phyloP scores from a whole-genome alignment of 1,284 basidiomycete species.

The Fomes fomentarius region DNA sequence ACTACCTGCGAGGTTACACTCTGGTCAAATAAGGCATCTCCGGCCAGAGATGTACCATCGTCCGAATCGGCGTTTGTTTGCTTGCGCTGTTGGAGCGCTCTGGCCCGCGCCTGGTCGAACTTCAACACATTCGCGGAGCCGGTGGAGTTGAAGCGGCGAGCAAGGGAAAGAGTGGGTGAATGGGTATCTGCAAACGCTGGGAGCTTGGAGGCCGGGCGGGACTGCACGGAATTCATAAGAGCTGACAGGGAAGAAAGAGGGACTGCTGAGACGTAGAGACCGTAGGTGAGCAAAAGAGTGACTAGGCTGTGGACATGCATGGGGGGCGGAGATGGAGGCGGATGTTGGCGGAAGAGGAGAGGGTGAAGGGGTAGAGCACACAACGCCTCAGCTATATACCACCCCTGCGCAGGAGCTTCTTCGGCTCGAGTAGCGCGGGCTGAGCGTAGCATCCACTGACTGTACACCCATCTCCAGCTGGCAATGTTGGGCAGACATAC shows the following conservation, averaged over 20 bases:
- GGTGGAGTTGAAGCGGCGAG: constrained; percentile 23
- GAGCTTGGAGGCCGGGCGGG: background rate
- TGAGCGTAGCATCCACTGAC: too few species aligned
- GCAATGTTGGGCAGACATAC: too few species aligned
- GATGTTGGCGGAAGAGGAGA: background rate
- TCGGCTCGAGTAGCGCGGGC: too few species aligned
- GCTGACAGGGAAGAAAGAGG: background rate
- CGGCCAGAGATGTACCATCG: background rate
- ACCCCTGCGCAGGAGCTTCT: background rate
- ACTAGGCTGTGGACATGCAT: constrained; percentile 15
- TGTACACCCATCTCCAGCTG: too few species aligned
- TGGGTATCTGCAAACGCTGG: background rate
- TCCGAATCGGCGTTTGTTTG: background rate
- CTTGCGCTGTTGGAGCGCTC: constrained; percentile 9
- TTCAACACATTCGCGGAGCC: constrained; percentile 19
- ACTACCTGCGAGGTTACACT: constrained; percentile 25
- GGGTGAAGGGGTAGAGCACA: background rate
- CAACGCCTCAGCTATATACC: background rate
- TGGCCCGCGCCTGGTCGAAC: constrained; percentile 23
- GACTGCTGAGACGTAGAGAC: constrained; percentile 4
- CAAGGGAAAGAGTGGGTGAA: constrained; percentile 16
- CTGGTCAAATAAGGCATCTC: constrained; percentile 11
- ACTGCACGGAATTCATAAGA: background rate
- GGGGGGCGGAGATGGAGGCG: background rate
- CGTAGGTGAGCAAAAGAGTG: constrained; percentile 15